Percentiles rank a stretch among this genome's conserved stretches.
These are phyloP conservation scores for Pseudofabraea citricarpa DNA, from an alignment of 2,329 filamentous ascomycete species.

Conservation along the genomic window DNA sequence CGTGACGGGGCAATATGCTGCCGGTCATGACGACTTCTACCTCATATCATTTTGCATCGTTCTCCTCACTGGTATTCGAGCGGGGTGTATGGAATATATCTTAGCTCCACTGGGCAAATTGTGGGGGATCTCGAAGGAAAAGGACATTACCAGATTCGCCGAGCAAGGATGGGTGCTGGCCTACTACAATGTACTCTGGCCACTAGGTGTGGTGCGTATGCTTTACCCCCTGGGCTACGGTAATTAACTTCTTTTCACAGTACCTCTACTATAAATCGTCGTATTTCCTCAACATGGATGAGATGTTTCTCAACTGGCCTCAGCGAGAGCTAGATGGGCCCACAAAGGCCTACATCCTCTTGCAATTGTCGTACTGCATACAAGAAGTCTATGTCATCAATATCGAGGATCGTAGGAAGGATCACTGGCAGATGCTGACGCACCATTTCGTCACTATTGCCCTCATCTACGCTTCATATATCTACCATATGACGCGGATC, in stretches of 20 bases:
- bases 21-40: slow-evolving; percentile 71
- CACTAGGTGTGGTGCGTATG: slow-evolving; percentile 74
- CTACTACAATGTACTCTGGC: slow-evolving; percentile 78
- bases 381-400: slow-evolving; percentile 90
- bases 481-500: slow-evolving; percentile 77
- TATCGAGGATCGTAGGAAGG: slow-evolving; percentile 87
- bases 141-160: slow-evolving; percentile 71
- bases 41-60: slow-evolving; percentile 73
- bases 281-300: slow-evolving; percentile 69
- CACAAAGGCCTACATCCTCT: slow-evolving; percentile 82
- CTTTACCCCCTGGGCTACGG: not conserved
- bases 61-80: slow-evolving; percentile 78
- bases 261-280: slow-evolving; percentile 51
- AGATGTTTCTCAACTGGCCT: slow-evolving; percentile 81
- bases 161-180: slow-evolving; percentile 87
- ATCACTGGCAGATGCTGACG: slow-evolving; percentile 88
- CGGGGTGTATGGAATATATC: slow-evolving; percentile 77
- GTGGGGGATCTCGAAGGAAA: slow-evolving; percentile 68
- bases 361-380: slow-evolving; percentile 86
- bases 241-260: not conserved
- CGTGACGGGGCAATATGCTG: slow-evolving; percentile 60
- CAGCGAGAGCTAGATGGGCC: slow-evolving; percentile 64
- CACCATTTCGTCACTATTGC: slow-evolving; percentile 84
- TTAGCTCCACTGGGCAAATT: slow-evolving; percentile 69
- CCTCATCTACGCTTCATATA: slow-evolving; percentile 74